Evolutionary conservation across 1,139 yeast species (phyloP), one percentile per base, ranked within the genome.

Genomic region (Taphrina wiesneri): DNA sequence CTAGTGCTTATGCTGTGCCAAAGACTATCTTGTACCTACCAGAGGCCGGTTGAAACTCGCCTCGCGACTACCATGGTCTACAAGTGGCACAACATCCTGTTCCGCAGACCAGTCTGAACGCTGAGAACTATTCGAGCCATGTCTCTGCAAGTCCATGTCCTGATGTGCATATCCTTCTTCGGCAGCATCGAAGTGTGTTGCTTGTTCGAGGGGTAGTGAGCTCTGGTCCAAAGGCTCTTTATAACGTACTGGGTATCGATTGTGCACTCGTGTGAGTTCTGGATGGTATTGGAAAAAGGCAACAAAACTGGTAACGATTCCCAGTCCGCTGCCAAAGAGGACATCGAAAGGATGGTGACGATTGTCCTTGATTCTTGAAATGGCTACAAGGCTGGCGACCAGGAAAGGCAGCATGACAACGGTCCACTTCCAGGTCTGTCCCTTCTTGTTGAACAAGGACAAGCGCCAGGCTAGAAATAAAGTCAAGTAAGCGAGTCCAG

Each of bases 401-500:
- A 87, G 72, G 0, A 83, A 68, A 1, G 86, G 86, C 7, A 77
- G 63, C 43, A 76, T 61, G 1, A 81, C 77, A 1, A 80, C 67
- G 0, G 81, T 67, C 41, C 81, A 76, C 72, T 88, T 81, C 87
- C 88, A 85, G 11, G 82, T 78, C 1, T 88, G 86, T 43, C 82
- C 81, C 54, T 74, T 70, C 34, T 78, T 77, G 56, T 76, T 75
- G 57, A 71, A 82, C 68, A 80, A 75, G n/a, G 78, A 69, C 41
- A 85, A 75, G 72, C 86, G 92, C 7, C 90, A 93, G 67, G 82
- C 78, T 36, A 86, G 74, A 86, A 89, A 88, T 30, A 87, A 74
- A 6, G 87, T 80, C 45, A 86, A 73, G 74, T 82, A 89, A 2
- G 86, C 84, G 56, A 88, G 77, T 0, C 93, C 93, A 4, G 73